Evolutionary conservation across 352 stramenopile species (phyloP).

Genomic region (Phytophthora pistaciae): DNA sequence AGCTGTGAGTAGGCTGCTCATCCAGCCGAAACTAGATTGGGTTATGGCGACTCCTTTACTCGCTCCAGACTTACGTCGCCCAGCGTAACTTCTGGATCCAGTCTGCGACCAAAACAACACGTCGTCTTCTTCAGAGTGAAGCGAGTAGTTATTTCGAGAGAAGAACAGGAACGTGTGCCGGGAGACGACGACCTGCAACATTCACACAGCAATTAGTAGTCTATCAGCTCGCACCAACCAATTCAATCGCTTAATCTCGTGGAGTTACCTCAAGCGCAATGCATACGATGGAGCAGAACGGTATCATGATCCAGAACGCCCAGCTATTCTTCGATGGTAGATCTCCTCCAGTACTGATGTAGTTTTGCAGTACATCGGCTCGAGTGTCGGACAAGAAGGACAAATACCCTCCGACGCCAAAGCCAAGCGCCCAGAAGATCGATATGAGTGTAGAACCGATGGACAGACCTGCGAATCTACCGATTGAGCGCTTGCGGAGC

Average conservation of each 20-base stretch:
- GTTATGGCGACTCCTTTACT: conserved; percentile 12
- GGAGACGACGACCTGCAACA: conserved; percentile 53
- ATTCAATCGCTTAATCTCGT: too few relatives aligned
- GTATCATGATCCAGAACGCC: conserved; percentile 55
- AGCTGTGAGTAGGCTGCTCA: conserved; percentile 27
- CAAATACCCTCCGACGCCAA: conserved; percentile 62
- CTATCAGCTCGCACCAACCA: background rate
- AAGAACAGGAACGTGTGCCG: conserved; percentile 56
- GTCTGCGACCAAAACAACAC: conserved; percentile 51
- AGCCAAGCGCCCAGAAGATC: conserved; percentile 42
- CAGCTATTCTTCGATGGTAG: conserved; percentile 36
- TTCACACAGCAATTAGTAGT: background rate
- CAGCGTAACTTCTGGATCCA: background rate
- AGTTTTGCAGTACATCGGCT: conserved; percentile 60
- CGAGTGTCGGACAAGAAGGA: conserved; percentile 55
- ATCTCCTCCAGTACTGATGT: conserved; percentile 36
- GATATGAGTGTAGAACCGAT: conserved; percentile 40
- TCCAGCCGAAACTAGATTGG: conserved; percentile 15
- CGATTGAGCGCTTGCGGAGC: conserved; percentile 45
- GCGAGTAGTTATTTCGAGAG: conserved; percentile 16
- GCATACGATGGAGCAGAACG: conserved; percentile 47
- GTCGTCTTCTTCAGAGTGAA: conserved; percentile 35
- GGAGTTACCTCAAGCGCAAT: conserved; percentile 56
- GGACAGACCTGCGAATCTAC: conserved; percentile 44
- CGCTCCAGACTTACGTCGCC: conserved; percentile 13